These are phyloP conservation scores for Paracoccidioides brasiliensis DNA, from an alignment of 2,329 filamentous ascomycete species.

Conservation along the genomic window DNA sequence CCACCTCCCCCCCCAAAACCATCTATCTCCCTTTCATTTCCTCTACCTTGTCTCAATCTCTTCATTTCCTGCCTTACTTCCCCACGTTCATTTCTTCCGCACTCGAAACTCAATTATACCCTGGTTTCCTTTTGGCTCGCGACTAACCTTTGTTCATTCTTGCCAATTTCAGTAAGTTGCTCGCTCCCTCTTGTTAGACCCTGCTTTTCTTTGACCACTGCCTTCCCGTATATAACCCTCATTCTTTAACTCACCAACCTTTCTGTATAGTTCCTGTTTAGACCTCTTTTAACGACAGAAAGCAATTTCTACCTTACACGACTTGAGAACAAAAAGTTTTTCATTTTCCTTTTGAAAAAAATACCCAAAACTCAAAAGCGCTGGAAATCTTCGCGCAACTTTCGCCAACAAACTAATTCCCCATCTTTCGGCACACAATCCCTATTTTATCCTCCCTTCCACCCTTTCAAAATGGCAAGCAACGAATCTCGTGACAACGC, in stretches of 20 bases:
- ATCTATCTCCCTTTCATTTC: slow-evolving; percentile 5
- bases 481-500: slow-evolving; percentile 42
- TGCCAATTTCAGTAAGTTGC: slow-evolving; percentile 2
- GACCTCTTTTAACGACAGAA: neutral
- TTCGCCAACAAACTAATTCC: neutral
- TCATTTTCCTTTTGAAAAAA: neutral
- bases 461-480: slow-evolving; percentile 42
- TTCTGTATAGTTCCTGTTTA: neutral
- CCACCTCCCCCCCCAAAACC: slow-evolving; percentile 8
- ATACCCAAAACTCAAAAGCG: neutral
- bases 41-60: slow-evolving; percentile 2
- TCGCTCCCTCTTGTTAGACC: neutral
- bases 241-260: neutral
- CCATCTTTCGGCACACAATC: neutral
- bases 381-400: neutral
- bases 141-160: neutral
- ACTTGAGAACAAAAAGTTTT: neutral
- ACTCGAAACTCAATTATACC: slow-evolving; percentile 1
- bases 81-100: slow-evolving; percentile 11
- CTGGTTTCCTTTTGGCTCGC: slow-evolving; percentile 1
- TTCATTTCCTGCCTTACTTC: slow-evolving; percentile 8
- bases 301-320: slow-evolving; percentile 2
- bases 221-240: neutral
- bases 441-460: neutral
- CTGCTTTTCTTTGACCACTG: neutral